Evolutionary conservation across 2,329 filamentous ascomycete species (phyloP).

Genomic region (Nothophaeocryptopus gaeumannii): DNA sequence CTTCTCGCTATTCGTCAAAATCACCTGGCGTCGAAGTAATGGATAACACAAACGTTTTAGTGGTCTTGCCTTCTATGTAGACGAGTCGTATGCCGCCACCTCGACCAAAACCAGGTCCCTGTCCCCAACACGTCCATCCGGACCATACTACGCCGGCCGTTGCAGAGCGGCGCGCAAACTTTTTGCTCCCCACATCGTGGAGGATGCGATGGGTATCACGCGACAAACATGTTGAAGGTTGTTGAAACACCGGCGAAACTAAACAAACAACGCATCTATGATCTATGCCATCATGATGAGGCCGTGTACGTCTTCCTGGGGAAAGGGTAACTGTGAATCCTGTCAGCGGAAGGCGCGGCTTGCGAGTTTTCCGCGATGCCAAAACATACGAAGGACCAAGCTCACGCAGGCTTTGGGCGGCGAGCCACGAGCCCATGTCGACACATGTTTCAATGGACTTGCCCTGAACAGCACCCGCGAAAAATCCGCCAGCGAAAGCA

Average conservation of each 20-base stretch:
- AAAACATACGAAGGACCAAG: conserved; percentile 85
- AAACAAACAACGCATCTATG: neutral
- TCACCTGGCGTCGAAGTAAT: neutral
- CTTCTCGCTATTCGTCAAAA: conserved; percentile 1
- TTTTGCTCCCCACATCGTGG: conserved; percentile 28
- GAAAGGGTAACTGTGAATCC: conserved; percentile 34
- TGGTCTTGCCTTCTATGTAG: conserved; percentile 2
- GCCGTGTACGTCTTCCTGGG: conserved; percentile 39
- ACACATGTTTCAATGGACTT: conserved; percentile 74
- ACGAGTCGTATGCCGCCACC: conserved; percentile 4
- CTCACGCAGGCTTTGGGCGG: conserved; percentile 89
- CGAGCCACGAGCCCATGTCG: conserved; percentile 96
- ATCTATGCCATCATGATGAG: conserved; percentile 13
- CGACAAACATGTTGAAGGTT: conserved; percentile 30
- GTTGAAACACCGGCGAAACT: conserved; percentile 31
- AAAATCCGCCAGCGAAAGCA: conserved; percentile 91
- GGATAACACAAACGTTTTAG: conserved; percentile 6
- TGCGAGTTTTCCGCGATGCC: neutral
- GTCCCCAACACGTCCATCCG: neutral
- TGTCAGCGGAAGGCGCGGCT: conserved; percentile 11
- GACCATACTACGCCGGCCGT: conserved; percentile 3
- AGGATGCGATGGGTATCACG: conserved; percentile 32
- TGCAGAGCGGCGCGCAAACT: conserved; percentile 10
- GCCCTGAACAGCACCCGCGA: conserved; percentile 82
- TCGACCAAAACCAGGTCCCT: neutral